phyloP scores from a whole-genome alignment of 2,329 filamentous ascomycete genomes.

The Fusarium hostae region DNA sequence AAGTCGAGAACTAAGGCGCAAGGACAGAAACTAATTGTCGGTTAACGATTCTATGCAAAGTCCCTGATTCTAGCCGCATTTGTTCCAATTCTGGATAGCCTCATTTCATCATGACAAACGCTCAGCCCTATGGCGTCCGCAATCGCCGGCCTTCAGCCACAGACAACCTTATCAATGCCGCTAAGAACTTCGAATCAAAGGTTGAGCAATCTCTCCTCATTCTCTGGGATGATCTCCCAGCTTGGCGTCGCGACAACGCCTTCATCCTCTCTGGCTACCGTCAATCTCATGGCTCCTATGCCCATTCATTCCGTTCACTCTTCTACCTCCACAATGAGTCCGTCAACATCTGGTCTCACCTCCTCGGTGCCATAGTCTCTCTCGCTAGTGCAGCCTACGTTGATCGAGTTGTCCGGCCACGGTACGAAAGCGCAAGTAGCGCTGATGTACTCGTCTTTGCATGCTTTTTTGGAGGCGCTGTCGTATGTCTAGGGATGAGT shows the following conservation, averaged over 20 bases:
- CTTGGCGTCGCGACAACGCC: constrained; percentile 70
- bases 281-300: constrained; percentile 60
- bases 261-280: constrained; percentile 67
- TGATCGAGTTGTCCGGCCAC: constrained; percentile 67
- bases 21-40: background rate
- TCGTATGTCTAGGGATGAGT: constrained; percentile 80
- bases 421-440: constrained; percentile 70
- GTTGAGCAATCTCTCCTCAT: constrained; percentile 57
- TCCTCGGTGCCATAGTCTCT: constrained; percentile 73
- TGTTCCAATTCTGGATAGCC: constrained; percentile 12
- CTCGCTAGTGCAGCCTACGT: constrained; percentile 62
- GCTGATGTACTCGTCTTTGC: constrained; percentile 77
- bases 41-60: background rate
- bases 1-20: constrained; percentile 7
- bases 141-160: constrained; percentile 47
- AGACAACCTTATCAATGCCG: constrained; percentile 41
- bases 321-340: constrained; percentile 69
- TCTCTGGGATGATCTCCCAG: constrained; percentile 68
- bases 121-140: constrained; percentile 34
- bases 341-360: constrained; percentile 72
- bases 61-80: background rate
- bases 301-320: constrained; percentile 58
- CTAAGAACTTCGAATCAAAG: constrained; percentile 51
- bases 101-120: constrained; percentile 37
- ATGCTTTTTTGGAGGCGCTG: constrained; percentile 82